A percentile compares a stretch with the other conserved stretches of the same genome.
phyloP scores from a whole-genome alignment of 2,329 filamentous ascomycete species.

The Xylariaceae sp. region DNA sequence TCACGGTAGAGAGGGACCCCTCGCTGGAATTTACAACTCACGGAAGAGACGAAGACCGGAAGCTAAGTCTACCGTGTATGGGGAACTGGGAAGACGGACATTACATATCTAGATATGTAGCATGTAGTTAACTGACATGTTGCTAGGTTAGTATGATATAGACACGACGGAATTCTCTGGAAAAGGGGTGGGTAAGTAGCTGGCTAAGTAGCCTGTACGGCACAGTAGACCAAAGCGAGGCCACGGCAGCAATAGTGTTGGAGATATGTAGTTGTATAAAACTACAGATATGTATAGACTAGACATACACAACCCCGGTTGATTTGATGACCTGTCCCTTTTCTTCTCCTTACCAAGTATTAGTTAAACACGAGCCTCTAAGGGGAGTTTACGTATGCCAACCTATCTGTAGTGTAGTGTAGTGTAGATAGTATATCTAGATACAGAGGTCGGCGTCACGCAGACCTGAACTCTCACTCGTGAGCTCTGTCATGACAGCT shows the following conservation, averaged over 20 bases:
- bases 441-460: slow-evolving; percentile 6
- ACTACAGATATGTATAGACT: background rate
- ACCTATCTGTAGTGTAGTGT: background rate
- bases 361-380: too few species aligned
- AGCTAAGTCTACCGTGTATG: background rate
- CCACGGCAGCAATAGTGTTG: background rate
- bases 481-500: background rate
- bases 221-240: slow-evolving; percentile 2
- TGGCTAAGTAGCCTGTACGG: background rate
- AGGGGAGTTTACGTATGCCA: background rate
- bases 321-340: background rate
- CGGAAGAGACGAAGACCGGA: background rate
- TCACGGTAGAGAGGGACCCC: background rate
- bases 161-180: background rate
- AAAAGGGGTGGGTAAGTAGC: background rate
- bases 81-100: background rate
- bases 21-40: background rate
- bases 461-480: background rate
- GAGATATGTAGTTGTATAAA: background rate
- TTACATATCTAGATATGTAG: background rate
- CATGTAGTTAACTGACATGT: too few species aligned
- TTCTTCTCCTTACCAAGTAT: background rate
- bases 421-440: slow-evolving; percentile 1
- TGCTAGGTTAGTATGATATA: too few species aligned
- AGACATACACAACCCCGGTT: background rate